Percentiles rank a stretch among this genome's conserved stretches.
phyloP scores from a whole-genome alignment of 2,329 filamentous ascomycete genomes.

The Colletotrichum orchidophilum region DNA sequence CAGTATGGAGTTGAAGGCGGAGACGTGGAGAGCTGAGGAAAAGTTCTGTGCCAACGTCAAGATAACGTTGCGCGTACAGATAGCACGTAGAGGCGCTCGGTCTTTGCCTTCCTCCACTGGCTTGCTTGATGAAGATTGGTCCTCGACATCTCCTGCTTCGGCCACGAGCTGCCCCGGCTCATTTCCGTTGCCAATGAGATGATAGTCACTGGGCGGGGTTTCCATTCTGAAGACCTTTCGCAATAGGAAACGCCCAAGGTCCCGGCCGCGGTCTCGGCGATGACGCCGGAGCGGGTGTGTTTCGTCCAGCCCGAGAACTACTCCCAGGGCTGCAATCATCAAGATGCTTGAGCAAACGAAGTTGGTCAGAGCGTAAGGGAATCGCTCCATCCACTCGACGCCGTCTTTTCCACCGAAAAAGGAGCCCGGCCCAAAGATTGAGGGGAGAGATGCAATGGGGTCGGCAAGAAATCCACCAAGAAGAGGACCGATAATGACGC shows the following conservation, averaged over 20 bases:
- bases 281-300: slow-evolving; percentile 17
- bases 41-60: slow-evolving; percentile 33
- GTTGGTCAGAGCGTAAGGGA: slow-evolving; percentile 38
- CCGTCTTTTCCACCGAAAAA: slow-evolving; percentile 34
- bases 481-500: slow-evolving; percentile 38
- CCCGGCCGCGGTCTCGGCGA: neutral
- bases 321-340: slow-evolving; percentile 30
- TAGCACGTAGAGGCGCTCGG: slow-evolving; percentile 16
- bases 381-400: slow-evolving; percentile 35
- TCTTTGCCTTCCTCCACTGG: neutral
- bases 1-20: slow-evolving; percentile 38
- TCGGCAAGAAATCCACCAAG: slow-evolving; percentile 39
- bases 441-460: slow-evolving; percentile 32
- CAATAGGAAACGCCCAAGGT: neutral
- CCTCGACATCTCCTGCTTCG: neutral
- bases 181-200: neutral
- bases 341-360: slow-evolving; percentile 33
- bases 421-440: slow-evolving; percentile 36
- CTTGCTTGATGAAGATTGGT: neutral
- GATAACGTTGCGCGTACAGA: slow-evolving; percentile 35
- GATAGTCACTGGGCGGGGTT: neutral
- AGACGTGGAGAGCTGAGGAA: slow-evolving; percentile 28
- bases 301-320: slow-evolving; percentile 38
- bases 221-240: neutral
- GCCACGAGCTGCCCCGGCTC: too few species aligned